Base-by-base conservation (phyloP, 2,329 filamentous ascomycete genomes). In the Calonectria multiphialidica region DNA sequence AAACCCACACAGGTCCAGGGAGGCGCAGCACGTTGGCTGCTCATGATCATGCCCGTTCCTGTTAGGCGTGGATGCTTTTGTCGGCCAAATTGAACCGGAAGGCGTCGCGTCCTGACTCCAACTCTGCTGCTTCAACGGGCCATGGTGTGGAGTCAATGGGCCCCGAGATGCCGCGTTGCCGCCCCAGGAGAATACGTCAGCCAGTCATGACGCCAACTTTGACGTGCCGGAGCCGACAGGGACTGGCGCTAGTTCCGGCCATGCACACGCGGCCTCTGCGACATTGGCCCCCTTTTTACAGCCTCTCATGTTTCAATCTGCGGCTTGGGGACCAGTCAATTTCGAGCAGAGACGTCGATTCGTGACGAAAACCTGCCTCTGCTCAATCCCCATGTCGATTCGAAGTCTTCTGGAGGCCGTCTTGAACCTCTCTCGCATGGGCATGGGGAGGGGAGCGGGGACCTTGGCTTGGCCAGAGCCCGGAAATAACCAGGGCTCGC, bases 91-190 rank as follows among this genome's bases (percentile, higher is more conserved):
- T 45, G 40, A 65, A 35, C 63, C n/a, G 23, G 63, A 57, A 42
- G 44, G 35, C 63, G 47, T 53, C 57, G 23, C 57, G 57, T 33
- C 57, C 57, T 12, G 57, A 21, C 40, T 62, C 40, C 25, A 33
- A 62, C 57, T 44, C 40, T 62, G 35, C 57, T 45, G 57, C 40
- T 62, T 28, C 57, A 42, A 40, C 44, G 47, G 21, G 21, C 47
- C 45, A 66, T 33, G 35, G 47, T 66, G 63, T 55, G 63, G 63
- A 66, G 63, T 45, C 47, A 6, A 55, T 40, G 47, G 49, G 47
- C 35, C 47, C 47, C n/a, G 37, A 66, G 63, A 66, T 66, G 63
- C 63, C 63, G 63, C 35, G 47, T 66, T 66, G 49, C 63, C 63
- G 49, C 21, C 47, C 47, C 23, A 37, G 23, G 21, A 30, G 63